Conservation (phyloP, 345 rosid genomes). For the Citrus unshiu region DNA sequence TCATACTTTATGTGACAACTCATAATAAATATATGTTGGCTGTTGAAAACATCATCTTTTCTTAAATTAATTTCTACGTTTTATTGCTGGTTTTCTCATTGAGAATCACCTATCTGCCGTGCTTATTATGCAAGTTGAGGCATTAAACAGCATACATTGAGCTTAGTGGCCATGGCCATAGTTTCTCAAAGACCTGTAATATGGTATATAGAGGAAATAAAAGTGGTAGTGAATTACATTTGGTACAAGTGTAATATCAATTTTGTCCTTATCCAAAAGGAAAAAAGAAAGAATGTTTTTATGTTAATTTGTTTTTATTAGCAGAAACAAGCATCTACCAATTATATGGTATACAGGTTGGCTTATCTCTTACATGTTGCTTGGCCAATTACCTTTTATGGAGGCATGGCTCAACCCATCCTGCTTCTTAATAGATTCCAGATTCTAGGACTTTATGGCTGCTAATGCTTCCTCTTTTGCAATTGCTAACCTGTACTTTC, state of each 20-base stretch:
- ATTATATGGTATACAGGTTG: neutral
- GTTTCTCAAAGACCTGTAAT: neutral
- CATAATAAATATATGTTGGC: neutral
- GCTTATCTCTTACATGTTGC: neutral
- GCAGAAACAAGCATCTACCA: neutral
- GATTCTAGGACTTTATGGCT: neutral
- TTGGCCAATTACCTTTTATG: neutral
- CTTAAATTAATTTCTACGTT: neutral
- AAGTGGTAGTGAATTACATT: neutral
- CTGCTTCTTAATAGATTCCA: neutral
- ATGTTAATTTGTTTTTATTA: neutral
- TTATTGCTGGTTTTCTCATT: neutral
- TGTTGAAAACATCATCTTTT: neutral
- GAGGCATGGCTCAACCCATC: neutral
- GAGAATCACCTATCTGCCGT: neutral
- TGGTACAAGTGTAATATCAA: neutral
- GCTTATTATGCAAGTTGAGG: neutral
- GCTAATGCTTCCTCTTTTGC: neutral
- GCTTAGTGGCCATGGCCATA: neutral
- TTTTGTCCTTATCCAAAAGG: neutral
- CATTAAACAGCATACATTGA: neutral
- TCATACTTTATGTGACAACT: neutral
- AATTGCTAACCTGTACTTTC: neutral
- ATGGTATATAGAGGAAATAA: no score
- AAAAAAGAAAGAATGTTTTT: no score